Base-by-base conservation (phyloP, 208 protist species). In the Wallacemonas rigidus region DNA sequence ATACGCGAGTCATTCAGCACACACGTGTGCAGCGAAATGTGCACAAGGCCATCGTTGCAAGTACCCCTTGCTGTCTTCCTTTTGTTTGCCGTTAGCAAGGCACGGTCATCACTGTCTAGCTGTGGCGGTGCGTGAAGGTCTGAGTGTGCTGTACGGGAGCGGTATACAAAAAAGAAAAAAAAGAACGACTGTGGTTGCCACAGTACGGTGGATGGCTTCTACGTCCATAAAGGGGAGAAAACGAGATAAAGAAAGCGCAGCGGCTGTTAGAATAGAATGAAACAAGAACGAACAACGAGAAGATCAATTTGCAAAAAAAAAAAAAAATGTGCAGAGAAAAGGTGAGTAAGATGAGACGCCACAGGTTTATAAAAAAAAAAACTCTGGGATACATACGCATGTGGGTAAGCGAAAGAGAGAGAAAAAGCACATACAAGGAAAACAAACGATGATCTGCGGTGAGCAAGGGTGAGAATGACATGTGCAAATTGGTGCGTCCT, bases 91-190 rank as follows among this genome's bases (percentile, higher is more conserved):
- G 26, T 26, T 26, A 26, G 26, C 50, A 54, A 54, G 14, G 50
- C 50, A n/a, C 15, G 12, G 14, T 54, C 50, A 12, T 54, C 15
- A 12, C 50, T n/a, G 15, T 54, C 14, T 54, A n/a, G 12, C 15
- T 54, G 50, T 54, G 14, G 12, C 14, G 15, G 12, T 54, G 55
- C 9, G n/a, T 60, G 55, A 40, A 40, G 8, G 55, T 60, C 8
- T 60, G 55, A 9, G 55, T 60, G 55, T 60, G 17, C n/a, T 50
- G 45, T 60, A 60, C 36, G 36, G 50, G 40, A 38, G 7, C 15
- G 43, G 44, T 40, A 36, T 39, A 57, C 50, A 70, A 69, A 15
- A 72, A 62, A 54, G 58, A 69, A 70, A 81, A n/a, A 64, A 64
- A 56, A 26, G 26, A 26, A 26, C 26, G 26, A 26, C 26, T 26